A percentile compares a stretch with the other conserved stretches of the same genome.
These are phyloP conservation scores for Stellera chamaejasme DNA, from an alignment of 345 rosid species.

Conservation along the genomic window DNA sequence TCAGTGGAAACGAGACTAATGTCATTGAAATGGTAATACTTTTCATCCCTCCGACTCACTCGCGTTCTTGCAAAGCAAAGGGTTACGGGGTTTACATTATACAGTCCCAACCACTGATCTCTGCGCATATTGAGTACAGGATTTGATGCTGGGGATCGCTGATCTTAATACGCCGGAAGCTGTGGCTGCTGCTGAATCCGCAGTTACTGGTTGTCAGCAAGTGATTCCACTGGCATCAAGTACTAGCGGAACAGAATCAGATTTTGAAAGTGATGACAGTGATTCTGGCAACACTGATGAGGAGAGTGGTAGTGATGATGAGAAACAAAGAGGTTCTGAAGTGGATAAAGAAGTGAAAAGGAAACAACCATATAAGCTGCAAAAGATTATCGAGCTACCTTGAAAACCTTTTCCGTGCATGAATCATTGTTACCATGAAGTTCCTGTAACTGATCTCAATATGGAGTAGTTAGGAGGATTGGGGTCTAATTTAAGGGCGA, in stretches of 20 bases:
- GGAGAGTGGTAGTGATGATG: conserved; percentile 14
- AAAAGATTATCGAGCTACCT: conserved; percentile 40
- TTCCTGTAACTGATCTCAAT: too few species aligned
- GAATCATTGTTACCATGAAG: too few species aligned
- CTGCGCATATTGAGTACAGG: conserved; percentile 26
- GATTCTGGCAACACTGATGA: conserved; percentile 17
- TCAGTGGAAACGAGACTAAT: conserved; percentile 58
- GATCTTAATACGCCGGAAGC: conserved; percentile 93
- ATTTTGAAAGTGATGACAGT: conserved; percentile 22
- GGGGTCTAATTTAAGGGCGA: too few species aligned
- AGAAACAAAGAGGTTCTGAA: conserved; percentile 8
- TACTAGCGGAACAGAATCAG: conserved; percentile 34
- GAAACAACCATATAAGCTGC: conserved; percentile 24
- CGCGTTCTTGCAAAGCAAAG: background rate
- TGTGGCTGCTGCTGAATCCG: conserved; percentile 78
- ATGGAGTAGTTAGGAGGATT: too few species aligned
- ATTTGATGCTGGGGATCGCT: conserved; percentile 82
- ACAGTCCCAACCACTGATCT: background rate
- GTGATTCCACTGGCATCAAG: conserved; percentile 17
- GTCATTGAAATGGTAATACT: conserved; percentile 67
- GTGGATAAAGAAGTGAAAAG: conserved; percentile 11
- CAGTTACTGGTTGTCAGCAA: conserved; percentile 32
- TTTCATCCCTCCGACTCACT: background rate
- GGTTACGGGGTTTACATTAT: too few species aligned
- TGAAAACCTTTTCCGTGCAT: too few species aligned